A percentile compares a stretch with the other conserved stretches of the same genome.
Conservation (phyloP, 2,329 filamentous ascomycete species). For the Microcera coccophila region DNA sequence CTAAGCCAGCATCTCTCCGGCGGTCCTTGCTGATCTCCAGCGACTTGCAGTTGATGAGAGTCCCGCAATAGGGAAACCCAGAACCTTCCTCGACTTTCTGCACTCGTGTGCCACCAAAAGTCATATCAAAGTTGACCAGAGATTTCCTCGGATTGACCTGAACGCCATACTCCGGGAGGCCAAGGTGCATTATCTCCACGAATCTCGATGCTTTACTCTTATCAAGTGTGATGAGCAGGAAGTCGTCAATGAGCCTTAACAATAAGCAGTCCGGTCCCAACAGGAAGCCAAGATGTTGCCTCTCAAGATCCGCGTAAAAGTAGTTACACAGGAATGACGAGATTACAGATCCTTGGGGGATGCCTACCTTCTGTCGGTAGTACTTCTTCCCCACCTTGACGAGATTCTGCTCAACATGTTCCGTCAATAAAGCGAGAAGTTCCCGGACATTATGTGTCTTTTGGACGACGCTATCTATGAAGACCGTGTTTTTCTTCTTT, state of each 20-base stretch:
- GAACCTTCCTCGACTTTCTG: constrained; percentile 39
- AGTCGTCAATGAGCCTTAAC: constrained; percentile 85
- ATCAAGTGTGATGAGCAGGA: constrained; percentile 78
- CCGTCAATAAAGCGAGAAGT: constrained; percentile 65
- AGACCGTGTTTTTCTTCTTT: constrained; percentile 65
- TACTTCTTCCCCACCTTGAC: constrained; percentile 85
- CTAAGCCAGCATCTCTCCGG: constrained; percentile 46
- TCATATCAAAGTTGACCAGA: constrained; percentile 74
- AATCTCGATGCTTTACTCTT: constrained; percentile 65
- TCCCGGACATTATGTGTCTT: constrained; percentile 53
- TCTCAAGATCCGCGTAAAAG: constrained; percentile 88
- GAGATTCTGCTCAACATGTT: constrained; percentile 81
- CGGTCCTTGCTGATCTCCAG: constrained; percentile 71
- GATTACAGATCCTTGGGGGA: constrained; percentile 87
- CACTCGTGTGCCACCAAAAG: constrained; percentile 51
- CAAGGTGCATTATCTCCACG: constrained; percentile 73
- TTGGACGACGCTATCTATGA: constrained; percentile 65
- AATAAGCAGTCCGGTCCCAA: constrained; percentile 56
- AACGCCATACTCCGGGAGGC: constrained; percentile 76
- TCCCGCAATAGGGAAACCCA: constrained; percentile 87
- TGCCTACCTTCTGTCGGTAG: constrained; percentile 82
- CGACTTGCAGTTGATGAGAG: constrained; percentile 67
- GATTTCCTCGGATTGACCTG: constrained; percentile 73
- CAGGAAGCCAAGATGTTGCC: constrained; percentile 64
- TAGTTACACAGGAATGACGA: constrained; percentile 89